These are phyloP conservation scores for Yamadazyma siamensis DNA, from an alignment of 1,139 yeast genomes.

Conservation along the genomic window DNA sequence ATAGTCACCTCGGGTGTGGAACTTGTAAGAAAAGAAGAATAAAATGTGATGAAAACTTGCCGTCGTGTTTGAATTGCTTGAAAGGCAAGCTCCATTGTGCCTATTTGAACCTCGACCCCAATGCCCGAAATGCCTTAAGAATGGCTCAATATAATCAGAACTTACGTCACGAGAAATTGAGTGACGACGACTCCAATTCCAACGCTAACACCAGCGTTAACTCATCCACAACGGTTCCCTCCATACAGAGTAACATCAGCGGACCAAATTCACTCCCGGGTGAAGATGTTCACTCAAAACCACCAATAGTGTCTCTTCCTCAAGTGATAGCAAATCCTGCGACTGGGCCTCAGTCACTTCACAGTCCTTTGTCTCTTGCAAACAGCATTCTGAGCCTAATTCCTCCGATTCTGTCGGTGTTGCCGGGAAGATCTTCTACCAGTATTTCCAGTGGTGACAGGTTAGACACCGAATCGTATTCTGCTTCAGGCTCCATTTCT, in stretches of 20 bases:
- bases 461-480: neutral
- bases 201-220: neutral
- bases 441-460: neutral
- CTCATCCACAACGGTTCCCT: neutral
- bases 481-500: neutral
- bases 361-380: conserved; percentile 1
- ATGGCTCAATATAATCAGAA: conserved; percentile 51
- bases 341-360: conserved; percentile 1
- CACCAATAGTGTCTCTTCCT: neutral
- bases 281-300: neutral
- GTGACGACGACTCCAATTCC: conserved; percentile 10
- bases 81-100: conserved; percentile 59
- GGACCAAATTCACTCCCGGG: conserved; percentile 1
- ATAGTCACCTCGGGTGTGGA: conserved; percentile 62
- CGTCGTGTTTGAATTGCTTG: conserved; percentile 57
- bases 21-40: conserved; percentile 65
- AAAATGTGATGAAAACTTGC: conserved; percentile 65
- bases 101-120: conserved; percentile 47
- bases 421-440: conserved; percentile 3
- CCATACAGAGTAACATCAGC: neutral
- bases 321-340: neutral
- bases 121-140: conserved; percentile 48
- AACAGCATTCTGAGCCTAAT: conserved; percentile 4
- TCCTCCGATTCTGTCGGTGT: conserved; percentile 6
- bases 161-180: conserved; percentile 30